Conservation (phyloP, 208 protist species). For the Crithidia bombi region DNA sequence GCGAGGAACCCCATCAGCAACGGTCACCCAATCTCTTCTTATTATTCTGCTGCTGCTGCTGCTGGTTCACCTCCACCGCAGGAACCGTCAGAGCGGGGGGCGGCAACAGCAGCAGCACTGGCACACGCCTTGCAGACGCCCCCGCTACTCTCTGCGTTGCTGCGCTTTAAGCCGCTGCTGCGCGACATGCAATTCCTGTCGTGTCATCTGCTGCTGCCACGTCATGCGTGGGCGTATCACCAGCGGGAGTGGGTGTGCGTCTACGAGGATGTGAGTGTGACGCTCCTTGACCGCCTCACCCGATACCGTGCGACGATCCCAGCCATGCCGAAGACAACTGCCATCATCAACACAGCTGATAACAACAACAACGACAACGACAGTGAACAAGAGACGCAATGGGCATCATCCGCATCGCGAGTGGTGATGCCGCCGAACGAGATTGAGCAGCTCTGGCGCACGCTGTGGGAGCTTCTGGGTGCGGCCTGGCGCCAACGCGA, state of each 20-base stretch:
- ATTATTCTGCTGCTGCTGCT: not conserved
- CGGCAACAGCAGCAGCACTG: not conserved
- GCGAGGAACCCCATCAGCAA: not conserved
- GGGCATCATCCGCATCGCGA: not conserved
- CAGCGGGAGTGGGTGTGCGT: constrained; percentile 69
- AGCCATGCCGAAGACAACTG: too few relatives aligned
- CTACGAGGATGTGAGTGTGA: constrained; percentile 65
- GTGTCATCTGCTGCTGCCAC: constrained; percentile 50
- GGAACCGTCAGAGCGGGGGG: not conserved
- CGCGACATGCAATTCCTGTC: constrained; percentile 55
- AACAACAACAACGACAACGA: not conserved
- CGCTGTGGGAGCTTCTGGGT: constrained; percentile 62
- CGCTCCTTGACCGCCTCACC: constrained; percentile 50
- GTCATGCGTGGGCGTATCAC: constrained; percentile 58
- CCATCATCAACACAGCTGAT: too few relatives aligned
- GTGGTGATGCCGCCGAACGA: constrained; percentile 21
- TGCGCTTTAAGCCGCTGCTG: constrained; percentile 52
- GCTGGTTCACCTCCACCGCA: not conserved
- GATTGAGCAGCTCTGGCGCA: constrained; percentile 51
- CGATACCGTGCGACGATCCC: constrained; percentile 36
- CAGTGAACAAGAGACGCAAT: not conserved
- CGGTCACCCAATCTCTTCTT: not conserved
- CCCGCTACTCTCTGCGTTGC: constrained; percentile 46
- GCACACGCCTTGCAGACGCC: constrained; percentile 4
- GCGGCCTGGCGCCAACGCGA: constrained; percentile 77